These are phyloP conservation scores for Fusarium nelsonii DNA, from an alignment of 2,329 filamentous ascomycete genomes.

Conservation along the genomic window DNA sequence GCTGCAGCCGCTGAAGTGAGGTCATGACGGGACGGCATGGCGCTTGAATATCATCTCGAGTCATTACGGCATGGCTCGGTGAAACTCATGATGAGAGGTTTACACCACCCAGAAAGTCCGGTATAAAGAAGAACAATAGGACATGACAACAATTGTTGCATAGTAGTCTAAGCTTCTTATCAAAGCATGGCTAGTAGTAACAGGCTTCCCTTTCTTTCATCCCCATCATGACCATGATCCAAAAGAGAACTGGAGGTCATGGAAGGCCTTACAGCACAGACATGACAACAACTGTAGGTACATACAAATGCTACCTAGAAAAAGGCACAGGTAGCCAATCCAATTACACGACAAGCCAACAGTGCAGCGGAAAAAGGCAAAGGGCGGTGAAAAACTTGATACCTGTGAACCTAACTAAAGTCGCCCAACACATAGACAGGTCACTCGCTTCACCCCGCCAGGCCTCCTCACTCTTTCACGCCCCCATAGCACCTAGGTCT, in stretches of 20 bases:
- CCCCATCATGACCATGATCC: constrained; percentile 35
- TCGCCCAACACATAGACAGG: constrained; percentile 36
- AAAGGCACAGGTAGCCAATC: constrained; percentile 18
- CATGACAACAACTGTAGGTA: neutral
- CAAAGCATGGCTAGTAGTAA: too few relatives aligned
- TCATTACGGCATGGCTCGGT: constrained; percentile 12
- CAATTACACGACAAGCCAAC: constrained; percentile 34
- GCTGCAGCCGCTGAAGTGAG: constrained; percentile 4
- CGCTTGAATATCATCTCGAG: constrained; percentile 22
- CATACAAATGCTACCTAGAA: constrained; percentile 7
- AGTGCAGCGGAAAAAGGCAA: constrained; percentile 39
- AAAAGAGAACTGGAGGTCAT: neutral
- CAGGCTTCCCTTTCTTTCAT: neutral
- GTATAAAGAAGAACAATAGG: neutral
- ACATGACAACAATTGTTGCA: constrained; percentile 9
- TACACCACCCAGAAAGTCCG: neutral
- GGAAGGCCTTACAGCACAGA: neutral
- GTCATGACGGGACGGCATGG: constrained; percentile 8
- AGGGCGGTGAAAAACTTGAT: constrained; percentile 48
- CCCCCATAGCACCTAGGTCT: neutral
- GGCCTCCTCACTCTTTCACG: constrained; percentile 17
- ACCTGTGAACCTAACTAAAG: constrained; percentile 36
- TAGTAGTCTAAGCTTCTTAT: constrained; percentile 25
- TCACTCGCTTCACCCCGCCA: constrained; percentile 39
- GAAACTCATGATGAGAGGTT: constrained; percentile 6